Conservation (phyloP, 2,329 filamentous ascomycete species). For the Pezicula carpinea region DNA sequence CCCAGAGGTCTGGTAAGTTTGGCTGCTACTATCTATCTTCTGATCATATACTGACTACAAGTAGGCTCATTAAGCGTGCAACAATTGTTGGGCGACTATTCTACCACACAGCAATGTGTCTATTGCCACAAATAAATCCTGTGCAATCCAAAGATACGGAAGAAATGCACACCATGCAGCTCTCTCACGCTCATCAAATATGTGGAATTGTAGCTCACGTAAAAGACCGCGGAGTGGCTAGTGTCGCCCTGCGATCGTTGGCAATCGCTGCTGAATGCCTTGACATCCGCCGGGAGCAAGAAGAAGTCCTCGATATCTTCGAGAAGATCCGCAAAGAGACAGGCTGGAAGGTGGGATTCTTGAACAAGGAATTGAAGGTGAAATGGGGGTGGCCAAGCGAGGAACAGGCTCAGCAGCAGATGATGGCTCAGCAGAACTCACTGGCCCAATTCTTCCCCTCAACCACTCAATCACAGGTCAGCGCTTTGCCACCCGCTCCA, state of each 20-base stretch:
- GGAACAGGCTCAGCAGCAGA: constrained; percentile 21
- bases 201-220: constrained; percentile 87
- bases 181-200: constrained; percentile 75
- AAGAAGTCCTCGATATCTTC: constrained; percentile 75
- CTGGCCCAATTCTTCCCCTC: constrained; percentile 24
- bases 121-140: constrained; percentile 78
- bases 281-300: constrained; percentile 64
- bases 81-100: constrained; percentile 80
- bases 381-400: constrained; percentile 67
- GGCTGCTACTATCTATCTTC: not conserved
- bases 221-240: constrained; percentile 74
- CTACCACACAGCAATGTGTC: constrained; percentile 80
- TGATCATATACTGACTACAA: constrained; percentile 3
- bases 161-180: constrained; percentile 66
- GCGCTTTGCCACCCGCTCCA: constrained; percentile 20
- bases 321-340: constrained; percentile 70
- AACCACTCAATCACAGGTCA: constrained; percentile 8
- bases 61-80: constrained; percentile 74
- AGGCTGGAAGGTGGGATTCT: constrained; percentile 70
- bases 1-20: constrained; percentile 74
- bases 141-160: constrained; percentile 49
- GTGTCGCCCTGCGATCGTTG: constrained; percentile 73
- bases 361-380: constrained; percentile 68
- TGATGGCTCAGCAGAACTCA: constrained; percentile 18
- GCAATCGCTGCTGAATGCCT: constrained; percentile 74